Conservation (phyloP, 2,329 filamentous ascomycete genomes). For the Gaeumannomyces tritici region DNA sequence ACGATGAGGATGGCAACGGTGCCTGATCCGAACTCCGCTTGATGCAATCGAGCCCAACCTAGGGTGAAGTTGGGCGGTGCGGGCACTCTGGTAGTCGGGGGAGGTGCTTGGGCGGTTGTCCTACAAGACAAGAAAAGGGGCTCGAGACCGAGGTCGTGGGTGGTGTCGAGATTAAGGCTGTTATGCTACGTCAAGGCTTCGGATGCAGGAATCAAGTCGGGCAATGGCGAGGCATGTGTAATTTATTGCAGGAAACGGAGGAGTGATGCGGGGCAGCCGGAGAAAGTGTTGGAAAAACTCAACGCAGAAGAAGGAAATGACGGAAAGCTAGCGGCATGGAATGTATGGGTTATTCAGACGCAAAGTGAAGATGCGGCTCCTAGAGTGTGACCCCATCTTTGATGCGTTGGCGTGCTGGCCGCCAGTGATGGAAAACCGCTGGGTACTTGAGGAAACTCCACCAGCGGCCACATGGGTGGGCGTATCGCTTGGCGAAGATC, state of each 20-base stretch:
- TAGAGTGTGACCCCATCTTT: constrained; percentile 59
- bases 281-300: constrained; percentile 16
- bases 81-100: constrained; percentile 2
- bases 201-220: constrained; percentile 40
- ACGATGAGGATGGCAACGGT: constrained; percentile 6
- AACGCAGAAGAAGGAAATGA: constrained; percentile 26
- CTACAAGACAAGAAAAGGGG: constrained; percentile 14
- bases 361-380: constrained; percentile 60
- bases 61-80: constrained; percentile 19
- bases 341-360: constrained; percentile 42
- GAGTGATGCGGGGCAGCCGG: constrained; percentile 39
- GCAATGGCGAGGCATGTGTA: constrained; percentile 52
- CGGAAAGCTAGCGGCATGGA: constrained; percentile 26
- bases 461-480: constrained; percentile 32
- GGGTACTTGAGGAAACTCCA: constrained; percentile 53
- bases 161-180: constrained; percentile 17
- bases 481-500: constrained; percentile 38
- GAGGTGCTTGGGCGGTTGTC: constrained; percentile 24
- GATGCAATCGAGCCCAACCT: constrained; percentile 49
- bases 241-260: constrained; percentile 50
- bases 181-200: constrained; percentile 32
- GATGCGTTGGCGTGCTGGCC: constrained; percentile 87
- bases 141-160: constrained; percentile 1
- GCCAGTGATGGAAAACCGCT: constrained; percentile 67
- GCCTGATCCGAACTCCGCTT: constrained; percentile 19